These are phyloP conservation scores for Lactarius deliciosus DNA, from an alignment of 768 basidiomycete genomes.

Conservation along the genomic window DNA sequence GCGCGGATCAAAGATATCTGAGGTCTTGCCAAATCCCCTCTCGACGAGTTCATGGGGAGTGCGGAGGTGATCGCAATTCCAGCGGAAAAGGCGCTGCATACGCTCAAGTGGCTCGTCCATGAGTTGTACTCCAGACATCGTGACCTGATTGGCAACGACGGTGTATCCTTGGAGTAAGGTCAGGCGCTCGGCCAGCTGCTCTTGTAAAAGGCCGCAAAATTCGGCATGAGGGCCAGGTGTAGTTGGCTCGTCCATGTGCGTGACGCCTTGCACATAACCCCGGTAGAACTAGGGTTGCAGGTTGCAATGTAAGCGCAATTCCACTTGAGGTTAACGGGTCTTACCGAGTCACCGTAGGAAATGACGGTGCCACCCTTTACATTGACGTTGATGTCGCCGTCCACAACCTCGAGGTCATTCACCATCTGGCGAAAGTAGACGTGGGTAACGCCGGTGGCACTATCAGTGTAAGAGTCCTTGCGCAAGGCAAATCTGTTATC, in stretches of 20 bases:
- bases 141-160: constrained; percentile 33
- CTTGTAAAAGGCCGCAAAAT: constrained; percentile 48
- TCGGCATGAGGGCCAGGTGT: constrained; percentile 47
- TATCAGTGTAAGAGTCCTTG: constrained; percentile 85
- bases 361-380: constrained; percentile 41
- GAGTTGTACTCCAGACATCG: constrained; percentile 39
- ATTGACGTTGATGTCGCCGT: constrained; percentile 93
- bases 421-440: constrained; percentile 84
- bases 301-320: not conserved
- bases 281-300: constrained; percentile 62
- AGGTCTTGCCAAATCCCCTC: constrained; percentile 15
- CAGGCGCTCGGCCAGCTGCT: constrained; percentile 39
- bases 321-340: constrained; percentile 31
- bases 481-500: constrained; percentile 58
- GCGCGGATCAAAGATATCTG: constrained; percentile 39
- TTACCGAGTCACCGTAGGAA: constrained; percentile 25
- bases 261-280: constrained; percentile 48
- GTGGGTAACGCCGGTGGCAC: constrained; percentile 82
- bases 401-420: constrained; percentile 83
- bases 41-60: constrained; percentile 41
- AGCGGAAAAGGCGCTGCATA: constrained; percentile 49
- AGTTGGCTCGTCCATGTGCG: constrained; percentile 33
- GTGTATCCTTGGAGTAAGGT: constrained; percentile 33
- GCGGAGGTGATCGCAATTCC: constrained; percentile 56
- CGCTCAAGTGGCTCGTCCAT: constrained; percentile 33